phyloP scores from a whole-genome alignment of 331 rosid species.

The Dryas integrifolia region DNA sequence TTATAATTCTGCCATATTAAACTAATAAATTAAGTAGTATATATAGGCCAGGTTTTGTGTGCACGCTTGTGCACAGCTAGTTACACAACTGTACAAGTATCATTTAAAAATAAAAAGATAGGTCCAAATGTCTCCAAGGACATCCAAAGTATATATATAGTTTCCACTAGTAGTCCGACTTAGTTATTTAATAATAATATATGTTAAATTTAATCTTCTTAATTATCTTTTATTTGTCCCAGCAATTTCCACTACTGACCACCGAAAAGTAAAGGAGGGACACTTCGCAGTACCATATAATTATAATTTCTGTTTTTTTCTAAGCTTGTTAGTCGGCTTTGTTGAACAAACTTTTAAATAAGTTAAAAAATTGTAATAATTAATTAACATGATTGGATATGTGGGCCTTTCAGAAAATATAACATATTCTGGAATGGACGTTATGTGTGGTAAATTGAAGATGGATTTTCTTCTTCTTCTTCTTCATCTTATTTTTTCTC shows the following conservation, averaged over 20 bases:
- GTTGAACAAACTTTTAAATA: neutral
- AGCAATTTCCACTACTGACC: conserved; percentile 10
- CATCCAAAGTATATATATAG: neutral
- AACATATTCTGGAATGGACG: neutral
- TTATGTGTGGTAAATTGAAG: too few relatives aligned
- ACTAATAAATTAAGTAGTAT: neutral
- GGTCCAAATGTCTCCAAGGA: conserved; percentile 5
- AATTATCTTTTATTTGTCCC: conserved; percentile 14
- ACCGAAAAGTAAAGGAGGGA: conserved; percentile 18
- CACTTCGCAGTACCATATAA: neutral
- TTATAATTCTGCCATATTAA: too few relatives aligned
- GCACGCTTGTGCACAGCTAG: neutral
- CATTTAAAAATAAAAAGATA: neutral
- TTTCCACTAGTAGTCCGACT: conserved; percentile 5
- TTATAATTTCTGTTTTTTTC: conserved; percentile 2
- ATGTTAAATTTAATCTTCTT: neutral
- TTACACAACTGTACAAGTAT: neutral
- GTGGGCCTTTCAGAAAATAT: conserved; percentile 43
- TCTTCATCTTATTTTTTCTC: too few relatives aligned
- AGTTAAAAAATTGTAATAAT: neutral
- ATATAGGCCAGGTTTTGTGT: neutral
- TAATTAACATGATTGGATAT: conserved; percentile 31
- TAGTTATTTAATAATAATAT: neutral
- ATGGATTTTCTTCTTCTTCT: too few relatives aligned
- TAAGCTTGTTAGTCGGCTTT: neutral